A percentile compares a stretch with the other conserved stretches of the same genome.
Evolutionary conservation across 2,329 filamentous ascomycete genomes (phyloP).

Genomic region (Fusarium brevicatenulatum): DNA sequence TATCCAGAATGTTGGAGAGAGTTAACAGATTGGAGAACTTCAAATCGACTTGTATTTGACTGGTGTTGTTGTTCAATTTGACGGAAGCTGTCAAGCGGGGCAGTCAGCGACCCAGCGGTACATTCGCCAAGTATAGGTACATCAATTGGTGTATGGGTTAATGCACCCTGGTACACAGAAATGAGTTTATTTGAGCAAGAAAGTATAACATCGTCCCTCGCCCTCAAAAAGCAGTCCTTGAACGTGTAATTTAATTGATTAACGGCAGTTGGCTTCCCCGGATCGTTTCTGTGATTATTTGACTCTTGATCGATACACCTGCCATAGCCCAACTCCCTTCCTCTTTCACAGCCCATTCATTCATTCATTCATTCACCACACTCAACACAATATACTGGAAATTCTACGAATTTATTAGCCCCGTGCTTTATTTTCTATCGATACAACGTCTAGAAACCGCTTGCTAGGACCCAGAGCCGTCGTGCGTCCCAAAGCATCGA

Average conservation of each 20-base stretch:
- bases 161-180: not conserved
- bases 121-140: conserved; percentile 28
- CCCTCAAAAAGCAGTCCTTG: not conserved
- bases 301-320: not conserved
- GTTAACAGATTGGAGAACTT: too few relatives aligned
- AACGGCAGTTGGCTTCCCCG: not conserved
- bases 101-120: not conserved
- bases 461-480: not conserved
- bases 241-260: not conserved
- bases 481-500: not conserved
- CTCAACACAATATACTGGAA: not conserved
- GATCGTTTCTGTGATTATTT: not conserved
- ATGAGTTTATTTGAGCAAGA: conserved; percentile 36
- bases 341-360: not conserved
- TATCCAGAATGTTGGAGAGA: not conserved
- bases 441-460: not conserved
- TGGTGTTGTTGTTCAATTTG: not conserved
- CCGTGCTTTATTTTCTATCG: not conserved
- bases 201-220: conserved; percentile 4
- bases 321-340: not conserved
- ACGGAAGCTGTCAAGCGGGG: not conserved
- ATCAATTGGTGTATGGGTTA: not conserved
- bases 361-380: not conserved
- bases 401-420: not conserved
- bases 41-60: not conserved